Evolutionary conservation across 2,329 filamentous ascomycete genomes (phyloP).

Genomic region (Piedraia hortae): DNA sequence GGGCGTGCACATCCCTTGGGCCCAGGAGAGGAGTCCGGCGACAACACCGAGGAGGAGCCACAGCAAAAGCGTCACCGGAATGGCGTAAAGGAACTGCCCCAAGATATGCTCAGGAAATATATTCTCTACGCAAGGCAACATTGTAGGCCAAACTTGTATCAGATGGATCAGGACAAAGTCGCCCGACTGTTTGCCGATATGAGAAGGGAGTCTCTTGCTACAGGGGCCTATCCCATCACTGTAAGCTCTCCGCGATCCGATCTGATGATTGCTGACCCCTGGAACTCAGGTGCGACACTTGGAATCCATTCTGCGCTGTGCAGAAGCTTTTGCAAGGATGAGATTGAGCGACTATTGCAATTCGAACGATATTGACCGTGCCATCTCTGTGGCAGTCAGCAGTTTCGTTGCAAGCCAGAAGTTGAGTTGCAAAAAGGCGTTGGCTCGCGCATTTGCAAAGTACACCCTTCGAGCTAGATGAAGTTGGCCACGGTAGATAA

Average conservation of each 20-base stretch:
- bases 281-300: conserved; percentile 58
- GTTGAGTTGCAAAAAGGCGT: conserved; percentile 87
- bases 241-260: conserved; percentile 29
- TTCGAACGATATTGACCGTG: conserved; percentile 73
- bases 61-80: conserved; percentile 14
- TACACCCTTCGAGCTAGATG: no score
- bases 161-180: conserved; percentile 95
- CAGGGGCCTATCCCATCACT: conserved; percentile 90
- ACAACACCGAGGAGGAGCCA: conserved; percentile 29
- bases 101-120: conserved; percentile 81
- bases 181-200: conserved; percentile 87
- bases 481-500: no score
- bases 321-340: conserved; percentile 91
- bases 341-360: conserved; percentile 88
- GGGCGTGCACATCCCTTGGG: conserved; percentile 50
- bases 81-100: conserved; percentile 42
- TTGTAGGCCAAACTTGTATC: conserved; percentile 74
- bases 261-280: conserved; percentile 4
- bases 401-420: conserved; percentile 93
- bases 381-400: conserved; percentile 87
- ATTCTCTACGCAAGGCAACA: conserved; percentile 84
- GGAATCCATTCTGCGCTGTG: conserved; percentile 90
- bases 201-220: conserved; percentile 73
- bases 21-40: conserved; percentile 22
- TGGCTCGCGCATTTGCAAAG: conserved; percentile 85